phyloP scores from a whole-genome alignment of 352 stramenopile genomes.

The Elongisporangium anandrum region DNA sequence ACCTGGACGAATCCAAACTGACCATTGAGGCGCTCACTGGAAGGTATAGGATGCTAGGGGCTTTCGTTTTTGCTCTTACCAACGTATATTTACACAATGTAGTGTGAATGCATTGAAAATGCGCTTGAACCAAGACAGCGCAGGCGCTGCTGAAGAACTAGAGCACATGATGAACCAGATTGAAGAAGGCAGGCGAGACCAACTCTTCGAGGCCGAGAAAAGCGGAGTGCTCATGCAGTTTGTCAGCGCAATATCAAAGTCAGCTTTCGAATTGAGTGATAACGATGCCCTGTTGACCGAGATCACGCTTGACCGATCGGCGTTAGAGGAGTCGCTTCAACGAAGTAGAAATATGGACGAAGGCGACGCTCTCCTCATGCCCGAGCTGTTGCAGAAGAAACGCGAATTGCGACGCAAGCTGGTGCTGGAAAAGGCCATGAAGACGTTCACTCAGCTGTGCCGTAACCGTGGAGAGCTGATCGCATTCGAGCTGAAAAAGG shows the following conservation, averaged over 20 bases:
- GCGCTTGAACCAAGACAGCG: conserved; percentile 65
- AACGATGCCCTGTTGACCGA: conserved; percentile 43
- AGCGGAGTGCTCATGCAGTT: conserved; percentile 46
- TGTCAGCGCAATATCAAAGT: conserved; percentile 46
- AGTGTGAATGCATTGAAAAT: conserved; percentile 73
- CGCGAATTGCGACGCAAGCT: conserved; percentile 65
- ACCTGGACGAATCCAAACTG: conserved; percentile 64
- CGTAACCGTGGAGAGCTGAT: conserved; percentile 57
- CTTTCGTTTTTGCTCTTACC: too few species aligned
- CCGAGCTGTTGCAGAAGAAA: conserved; percentile 68
- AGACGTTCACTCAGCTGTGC: conserved; percentile 63
- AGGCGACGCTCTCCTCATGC: conserved; percentile 28
- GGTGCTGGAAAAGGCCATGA: conserved; percentile 66
- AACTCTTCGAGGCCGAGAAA: conserved; percentile 56
- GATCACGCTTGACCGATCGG: conserved; percentile 10
- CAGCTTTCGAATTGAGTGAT: conserved; percentile 41
- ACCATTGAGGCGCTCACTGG: conserved; percentile 61
- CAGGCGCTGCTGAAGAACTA: conserved; percentile 52
- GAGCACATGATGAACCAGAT: conserved; percentile 64
- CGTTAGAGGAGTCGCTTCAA: conserved; percentile 16
- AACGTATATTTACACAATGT: too few species aligned
- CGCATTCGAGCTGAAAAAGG: conserved; percentile 47
- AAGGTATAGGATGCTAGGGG: conserved; percentile 32
- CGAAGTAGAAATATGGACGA: conserved; percentile 1
- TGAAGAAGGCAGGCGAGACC: conserved; percentile 61